Percentiles rank a stretch among this genome's conserved stretches.
These are phyloP conservation scores for Phytomonas serpens DNA, from an alignment of 208 protist species.

Conservation along the genomic window DNA sequence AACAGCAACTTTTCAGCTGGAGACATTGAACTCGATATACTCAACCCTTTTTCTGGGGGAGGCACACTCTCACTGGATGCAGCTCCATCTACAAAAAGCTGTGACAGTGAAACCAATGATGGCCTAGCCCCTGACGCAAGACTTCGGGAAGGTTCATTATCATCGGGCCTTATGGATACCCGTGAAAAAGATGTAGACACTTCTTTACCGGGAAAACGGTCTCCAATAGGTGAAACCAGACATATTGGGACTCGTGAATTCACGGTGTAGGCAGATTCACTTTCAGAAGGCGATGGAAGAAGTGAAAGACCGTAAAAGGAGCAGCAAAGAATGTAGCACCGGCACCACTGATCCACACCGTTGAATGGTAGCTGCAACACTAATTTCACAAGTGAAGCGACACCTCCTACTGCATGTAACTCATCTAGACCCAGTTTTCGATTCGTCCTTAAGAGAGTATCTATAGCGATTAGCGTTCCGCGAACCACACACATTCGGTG, in stretches of 20 bases:
- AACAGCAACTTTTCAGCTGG: background rate
- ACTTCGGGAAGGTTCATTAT: background rate
- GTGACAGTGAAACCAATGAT: background rate
- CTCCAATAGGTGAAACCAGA: background rate
- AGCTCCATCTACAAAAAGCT: background rate
- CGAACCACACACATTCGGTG: background rate
- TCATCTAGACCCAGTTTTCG: background rate
- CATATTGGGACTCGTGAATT: background rate
- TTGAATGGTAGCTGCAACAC: background rate
- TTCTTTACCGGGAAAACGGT: background rate
- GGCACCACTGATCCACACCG: background rate
- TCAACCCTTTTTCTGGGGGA: background rate
- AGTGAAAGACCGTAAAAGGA: slow-evolving; percentile 2
- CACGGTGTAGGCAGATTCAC: background rate
- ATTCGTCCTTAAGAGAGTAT: background rate
- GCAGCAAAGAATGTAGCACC: background rate
- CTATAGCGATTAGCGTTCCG: background rate
- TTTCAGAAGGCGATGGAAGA: background rate
- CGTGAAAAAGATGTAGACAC: background rate
- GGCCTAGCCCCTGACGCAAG: background rate
- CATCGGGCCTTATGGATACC: background rate
- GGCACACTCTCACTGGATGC: background rate
- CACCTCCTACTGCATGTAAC: background rate
- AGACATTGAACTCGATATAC: background rate
- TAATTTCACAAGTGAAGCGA: background rate